Evolutionary conservation across 2,329 filamentous ascomycete species (phyloP).

Genomic region (Madurella mycetomatis): DNA sequence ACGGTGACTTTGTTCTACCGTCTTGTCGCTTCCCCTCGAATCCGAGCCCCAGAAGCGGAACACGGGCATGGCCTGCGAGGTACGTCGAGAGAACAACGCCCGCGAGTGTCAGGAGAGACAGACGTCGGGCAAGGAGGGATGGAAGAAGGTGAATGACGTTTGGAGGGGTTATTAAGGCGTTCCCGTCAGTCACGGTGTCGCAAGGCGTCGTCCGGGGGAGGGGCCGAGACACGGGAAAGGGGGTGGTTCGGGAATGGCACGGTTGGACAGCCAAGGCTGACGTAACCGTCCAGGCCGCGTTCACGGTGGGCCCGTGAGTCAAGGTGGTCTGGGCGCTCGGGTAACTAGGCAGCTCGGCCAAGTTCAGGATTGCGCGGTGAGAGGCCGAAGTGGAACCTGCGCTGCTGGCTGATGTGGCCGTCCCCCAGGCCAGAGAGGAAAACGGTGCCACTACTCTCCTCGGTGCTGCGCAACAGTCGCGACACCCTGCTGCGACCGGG

Average conservation of each 20-base stretch:
- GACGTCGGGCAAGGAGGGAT: conserved; percentile 4
- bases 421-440: conserved; percentile 19
- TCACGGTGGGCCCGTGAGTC: conserved; percentile 20
- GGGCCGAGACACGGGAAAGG: conserved; percentile 7
- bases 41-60: conserved; percentile 60
- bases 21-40: conserved; percentile 52
- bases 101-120: conserved; percentile 5
- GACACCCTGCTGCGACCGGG: conserved; percentile 14
- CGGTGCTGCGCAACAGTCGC: conserved; percentile 15
- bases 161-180: not conserved
- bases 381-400: not conserved
- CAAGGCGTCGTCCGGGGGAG: conserved; percentile 12
- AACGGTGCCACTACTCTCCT: conserved; percentile 18
- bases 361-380: conserved; percentile 15
- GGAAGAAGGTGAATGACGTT: conserved; percentile 4
- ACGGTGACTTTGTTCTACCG: conserved; percentile 37
- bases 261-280: conserved; percentile 25
- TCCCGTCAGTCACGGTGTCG: conserved; percentile 14
- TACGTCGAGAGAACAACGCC: conserved; percentile 5
- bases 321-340: not conserved
- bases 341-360: conserved; percentile 17
- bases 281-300: conserved; percentile 26
- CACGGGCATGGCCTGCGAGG: conserved; percentile 35
- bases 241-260: conserved; percentile 5
- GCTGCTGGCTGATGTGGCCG: conserved; percentile 29